Evolutionary conservation across 2,329 filamentous ascomycete species (phyloP).

Genomic region (Talaromyces funiculosus): DNA sequence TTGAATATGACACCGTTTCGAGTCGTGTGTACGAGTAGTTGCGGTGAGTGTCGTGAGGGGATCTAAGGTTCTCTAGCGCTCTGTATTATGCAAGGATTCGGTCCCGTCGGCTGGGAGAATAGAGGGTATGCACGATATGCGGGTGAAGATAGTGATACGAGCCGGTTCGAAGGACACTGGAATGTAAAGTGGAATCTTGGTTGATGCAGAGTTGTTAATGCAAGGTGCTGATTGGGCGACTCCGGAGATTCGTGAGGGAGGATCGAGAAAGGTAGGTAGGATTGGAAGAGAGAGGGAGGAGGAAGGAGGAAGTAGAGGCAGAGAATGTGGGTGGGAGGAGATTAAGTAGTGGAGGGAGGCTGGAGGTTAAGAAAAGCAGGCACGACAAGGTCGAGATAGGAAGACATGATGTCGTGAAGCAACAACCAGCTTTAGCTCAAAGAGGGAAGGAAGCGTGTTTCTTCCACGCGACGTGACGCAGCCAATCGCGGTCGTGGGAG

Average conservation of each 20-base stretch:
- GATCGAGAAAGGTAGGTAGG: conserved; percentile 2
- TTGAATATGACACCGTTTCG: not conserved
- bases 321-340: not conserved
- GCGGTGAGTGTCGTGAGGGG: conserved; percentile 13
- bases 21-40: not conserved
- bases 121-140: conserved; percentile 21
- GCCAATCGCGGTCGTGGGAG: conserved; percentile 29
- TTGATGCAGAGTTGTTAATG: conserved; percentile 3
- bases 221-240: conserved; percentile 11
- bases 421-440: conserved; percentile 2
- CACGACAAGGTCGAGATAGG: conserved; percentile 16
- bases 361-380: conserved; percentile 17
- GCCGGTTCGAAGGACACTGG: conserved; percentile 22
- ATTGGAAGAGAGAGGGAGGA: not conserved
- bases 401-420: conserved; percentile 4
- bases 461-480: conserved; percentile 34
- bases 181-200: conserved; percentile 13
- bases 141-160: conserved; percentile 21
- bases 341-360: conserved; percentile 16
- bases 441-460: conserved; percentile 22
- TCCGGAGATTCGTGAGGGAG: not conserved
- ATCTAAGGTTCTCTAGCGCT: conserved; percentile 9
- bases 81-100: conserved; percentile 16
- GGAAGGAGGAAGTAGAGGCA: conserved; percentile 1
- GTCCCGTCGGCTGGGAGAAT: conserved; percentile 31